Base-by-base conservation (phyloP, 139 green algal genomes). In the Chlamydomonas sp. region DNA sequence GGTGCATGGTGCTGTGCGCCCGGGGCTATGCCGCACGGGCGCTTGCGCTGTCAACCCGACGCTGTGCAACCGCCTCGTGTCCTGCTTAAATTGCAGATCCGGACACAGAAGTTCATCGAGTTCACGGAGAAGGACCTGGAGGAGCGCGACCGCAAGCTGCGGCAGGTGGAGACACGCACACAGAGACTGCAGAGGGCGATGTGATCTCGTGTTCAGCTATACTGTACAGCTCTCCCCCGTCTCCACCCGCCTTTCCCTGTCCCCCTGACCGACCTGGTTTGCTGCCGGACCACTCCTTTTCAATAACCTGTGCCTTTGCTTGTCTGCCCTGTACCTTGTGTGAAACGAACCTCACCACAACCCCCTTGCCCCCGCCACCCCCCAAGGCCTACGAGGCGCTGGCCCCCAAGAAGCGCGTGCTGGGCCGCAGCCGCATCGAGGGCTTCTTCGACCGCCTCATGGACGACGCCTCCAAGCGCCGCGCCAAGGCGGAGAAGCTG, bases 31-130 rank as follows among this genome's bases (percentile, higher is more conserved):
- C 31, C 31, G 31, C 31, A 49, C 31, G 31, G 31, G 31, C 31
- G 31, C 31, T 49, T 49, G 31, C 18, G 6, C 71, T 6, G 20
- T 4, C 20, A 12, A 59, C 4, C 9, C 71, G 5, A 18, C 71
- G 4, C 9, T 31, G 8, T 14, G 0, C n/a, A 59, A 0, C 72
- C 5, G 3, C n/a, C n/a, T 61, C 6, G 14, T 14, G 3, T 31
- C n/a, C 72, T 58, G 6, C 18, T 77, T 77, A 5, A 18, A 18
- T 58, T 3, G 17, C 80, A 85, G 80, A 85, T 85, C 69, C 82
- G 82, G 17, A 87, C 83, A 17, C 83, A 88, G 63, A 88, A 88
- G 74, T 88, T 88, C 63, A 88, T 88, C 74, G 83, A 88, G 73
- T 88, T 88, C 83, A 88, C 83, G 49, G 63, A 88, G 73, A 58